A percentile compares a stretch with the other conserved stretches of the same genome.
phyloP scores from a whole-genome alignment of 768 basidiomycete genomes.

The Leucocoprinus birnbaumii region DNA sequence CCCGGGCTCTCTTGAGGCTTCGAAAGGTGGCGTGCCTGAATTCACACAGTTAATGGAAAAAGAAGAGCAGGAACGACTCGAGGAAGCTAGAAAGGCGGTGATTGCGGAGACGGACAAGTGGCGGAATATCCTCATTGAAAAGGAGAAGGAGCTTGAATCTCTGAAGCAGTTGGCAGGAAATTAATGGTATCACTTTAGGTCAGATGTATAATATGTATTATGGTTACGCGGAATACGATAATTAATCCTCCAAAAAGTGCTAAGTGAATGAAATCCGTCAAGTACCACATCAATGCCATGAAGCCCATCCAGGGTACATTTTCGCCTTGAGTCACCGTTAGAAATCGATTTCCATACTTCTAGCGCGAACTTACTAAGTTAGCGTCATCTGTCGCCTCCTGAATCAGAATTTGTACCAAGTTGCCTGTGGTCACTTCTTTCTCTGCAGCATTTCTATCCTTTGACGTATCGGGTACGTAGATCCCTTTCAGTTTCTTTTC shows the following conservation, averaged over 20 bases:
- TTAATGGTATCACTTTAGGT: neutral
- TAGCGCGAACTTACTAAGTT: slow-evolving; percentile 51
- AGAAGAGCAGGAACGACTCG: slow-evolving; percentile 79
- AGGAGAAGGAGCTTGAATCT: slow-evolving; percentile 77
- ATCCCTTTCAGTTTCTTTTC: slow-evolving; percentile 79
- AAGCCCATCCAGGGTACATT: slow-evolving; percentile 92
- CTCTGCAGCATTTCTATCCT: slow-evolving; percentile 25
- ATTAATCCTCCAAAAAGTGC: neutral
- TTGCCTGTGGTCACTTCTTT: slow-evolving; percentile 74
- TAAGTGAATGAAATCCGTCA: too few relatives aligned
- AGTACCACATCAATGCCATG: slow-evolving; percentile 71
- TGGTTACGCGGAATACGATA: slow-evolving; percentile 1
- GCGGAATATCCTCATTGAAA: slow-evolving; percentile 64
- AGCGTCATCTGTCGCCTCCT: slow-evolving; percentile 72
- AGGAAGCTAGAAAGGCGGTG: slow-evolving; percentile 69
- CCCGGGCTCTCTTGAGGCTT: slow-evolving; percentile 60
- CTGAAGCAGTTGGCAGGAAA: slow-evolving; percentile 56
- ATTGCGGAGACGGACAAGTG: slow-evolving; percentile 76
- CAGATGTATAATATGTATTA: slow-evolving; percentile 4
- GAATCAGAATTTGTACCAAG: slow-evolving; percentile 88
- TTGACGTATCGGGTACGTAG: slow-evolving; percentile 51
- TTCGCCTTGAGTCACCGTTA: slow-evolving; percentile 48
- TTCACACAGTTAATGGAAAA: slow-evolving; percentile 84
- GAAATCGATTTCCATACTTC: neutral
- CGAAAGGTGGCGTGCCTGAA: slow-evolving; percentile 72